These are phyloP conservation scores for Pholiota conissans DNA, from an alignment of 768 basidiomycete species.

Conservation along the genomic window DNA sequence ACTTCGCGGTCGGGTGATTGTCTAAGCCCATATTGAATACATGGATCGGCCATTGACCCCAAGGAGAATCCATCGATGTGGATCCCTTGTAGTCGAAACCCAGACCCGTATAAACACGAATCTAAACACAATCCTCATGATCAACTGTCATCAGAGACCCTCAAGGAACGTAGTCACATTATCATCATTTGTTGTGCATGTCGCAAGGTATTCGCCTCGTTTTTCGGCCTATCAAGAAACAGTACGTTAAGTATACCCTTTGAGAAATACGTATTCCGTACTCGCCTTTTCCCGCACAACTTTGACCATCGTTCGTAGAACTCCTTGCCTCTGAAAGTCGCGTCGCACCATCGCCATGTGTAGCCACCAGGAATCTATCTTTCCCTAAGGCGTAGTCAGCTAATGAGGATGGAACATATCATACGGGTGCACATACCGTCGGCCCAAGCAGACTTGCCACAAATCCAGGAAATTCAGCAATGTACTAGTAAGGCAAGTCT, in stretches of 20 bases:
- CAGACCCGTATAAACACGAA: slow-evolving; percentile 22
- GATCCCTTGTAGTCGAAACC: slow-evolving; percentile 23
- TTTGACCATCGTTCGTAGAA: slow-evolving; percentile 23
- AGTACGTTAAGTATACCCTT: neutral
- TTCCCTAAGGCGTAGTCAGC: too few species aligned
- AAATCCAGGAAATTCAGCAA: slow-evolving; percentile 20
- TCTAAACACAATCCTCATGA: slow-evolving; percentile 11
- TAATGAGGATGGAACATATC: too few species aligned
- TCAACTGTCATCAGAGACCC: neutral
- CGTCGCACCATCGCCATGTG: slow-evolving; percentile 27
- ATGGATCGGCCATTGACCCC: slow-evolving; percentile 29
- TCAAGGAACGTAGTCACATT: slow-evolving; percentile 16
- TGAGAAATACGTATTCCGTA: too few species aligned
- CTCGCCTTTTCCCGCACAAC: slow-evolving; percentile 24
- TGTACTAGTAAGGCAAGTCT: slow-evolving; percentile 15
- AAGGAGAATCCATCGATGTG: slow-evolving; percentile 22
- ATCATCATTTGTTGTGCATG: slow-evolving; percentile 15
- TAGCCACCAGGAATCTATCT: slow-evolving; percentile 27
- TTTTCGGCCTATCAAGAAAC: slow-evolving; percentile 3
- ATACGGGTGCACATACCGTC: slow-evolving; percentile 14
- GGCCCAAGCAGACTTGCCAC: slow-evolving; percentile 21
- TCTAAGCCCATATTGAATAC: slow-evolving; percentile 16
- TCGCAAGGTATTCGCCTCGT: slow-evolving; percentile 12
- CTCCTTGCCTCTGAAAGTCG: slow-evolving; percentile 23
- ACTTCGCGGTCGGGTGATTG: neutral